phyloP scores from a whole-genome alignment of 2,329 filamentous ascomycete genomes.

The Pezicula carpinea region DNA sequence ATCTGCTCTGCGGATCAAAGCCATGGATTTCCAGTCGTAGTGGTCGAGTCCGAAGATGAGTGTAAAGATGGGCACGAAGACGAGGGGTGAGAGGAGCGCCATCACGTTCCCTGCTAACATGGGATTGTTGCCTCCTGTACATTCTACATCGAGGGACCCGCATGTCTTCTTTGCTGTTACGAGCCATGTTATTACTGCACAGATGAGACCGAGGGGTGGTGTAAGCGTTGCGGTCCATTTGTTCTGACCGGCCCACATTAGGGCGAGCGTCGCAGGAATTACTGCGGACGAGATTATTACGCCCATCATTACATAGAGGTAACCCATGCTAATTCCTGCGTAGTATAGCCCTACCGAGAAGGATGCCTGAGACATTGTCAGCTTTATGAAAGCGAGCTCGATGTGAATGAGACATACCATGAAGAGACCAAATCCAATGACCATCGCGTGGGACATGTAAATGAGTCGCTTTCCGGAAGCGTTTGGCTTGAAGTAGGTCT shows the following conservation, averaged over 20 bases:
- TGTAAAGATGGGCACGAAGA: conserved; percentile 75
- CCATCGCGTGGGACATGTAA: conserved; percentile 71
- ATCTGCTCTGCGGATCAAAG: conserved; percentile 70
- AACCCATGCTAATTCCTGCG: conserved; percentile 75
- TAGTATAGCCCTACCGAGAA: conserved; percentile 43
- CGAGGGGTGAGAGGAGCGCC: conserved; percentile 69
- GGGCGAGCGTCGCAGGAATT: conserved; percentile 72
- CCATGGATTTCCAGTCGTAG: conserved; percentile 86
- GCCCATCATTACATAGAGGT: conserved; percentile 86
- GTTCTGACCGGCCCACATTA: conserved; percentile 78
- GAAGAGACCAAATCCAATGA: conserved; percentile 68
- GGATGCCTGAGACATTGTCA: conserved; percentile 42
- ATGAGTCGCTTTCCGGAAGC: conserved; percentile 75
- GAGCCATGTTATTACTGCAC: conserved; percentile 71
- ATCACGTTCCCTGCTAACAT: conserved; percentile 87
- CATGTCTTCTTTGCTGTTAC: conserved; percentile 69
- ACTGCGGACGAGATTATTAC: conserved; percentile 85
- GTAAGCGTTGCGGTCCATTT: conserved; percentile 67
- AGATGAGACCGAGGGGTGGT: conserved; percentile 63
- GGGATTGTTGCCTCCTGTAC: conserved; percentile 79
- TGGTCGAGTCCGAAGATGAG: conserved; percentile 58
- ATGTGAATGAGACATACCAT: conserved; percentile 73
- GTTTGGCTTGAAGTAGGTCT: conserved; percentile 76
- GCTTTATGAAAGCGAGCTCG: too few species aligned
- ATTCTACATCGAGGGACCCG: conserved; percentile 63